Evolutionary conservation across 805 yeast species (phyloP), one percentile per base, ranked within the genome.

Genomic region (Naumovozyma castellii): DNA sequence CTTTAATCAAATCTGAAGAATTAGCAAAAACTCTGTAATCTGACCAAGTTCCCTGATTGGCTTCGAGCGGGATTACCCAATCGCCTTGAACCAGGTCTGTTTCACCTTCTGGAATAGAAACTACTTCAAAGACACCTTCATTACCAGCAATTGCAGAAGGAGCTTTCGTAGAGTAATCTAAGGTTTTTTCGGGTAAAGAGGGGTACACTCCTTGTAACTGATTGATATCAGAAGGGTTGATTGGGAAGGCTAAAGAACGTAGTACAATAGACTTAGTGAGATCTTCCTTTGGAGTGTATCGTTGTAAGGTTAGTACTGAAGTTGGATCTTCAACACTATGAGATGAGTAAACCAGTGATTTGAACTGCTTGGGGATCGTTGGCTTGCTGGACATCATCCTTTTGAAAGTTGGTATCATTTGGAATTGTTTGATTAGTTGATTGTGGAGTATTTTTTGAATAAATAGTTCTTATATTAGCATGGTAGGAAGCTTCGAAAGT

Each of bases 21-120:
- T 56, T 59, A 5, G 79, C 73, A 36, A 80, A 57, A 8, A 83
- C 79, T 48, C 81, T 84, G 2, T 90, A 75, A 45, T 94, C 72
- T 8, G 63, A 56, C 99, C 99, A 92, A 3, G 98, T 90, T 22
- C 98, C 99, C 43, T 79, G 80, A 50, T 83, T 81, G 10, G 86
- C 81, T 32, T 66, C 66, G 9, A 75, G 54, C 9, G 97, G 97
- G 34, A 90, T 73, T 30, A 80, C 85, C 88, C 94, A 86, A 59
- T 92, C 97, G 35, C 95, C 96, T 34, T 66, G 50, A 38, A 84
- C 66, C 3, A 48, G 43, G 16, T 50, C 46, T 2, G 41, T 43
- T 8, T 76, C 83, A 13, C 61, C 52, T 3, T 20, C 22, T 16
- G 95, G 95, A 8, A 75, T 73, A 39, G 78, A 76, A n/a, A 84